phyloP scores from a whole-genome alignment of 208 protist species.

The Leishmania lainsoni region DNA sequence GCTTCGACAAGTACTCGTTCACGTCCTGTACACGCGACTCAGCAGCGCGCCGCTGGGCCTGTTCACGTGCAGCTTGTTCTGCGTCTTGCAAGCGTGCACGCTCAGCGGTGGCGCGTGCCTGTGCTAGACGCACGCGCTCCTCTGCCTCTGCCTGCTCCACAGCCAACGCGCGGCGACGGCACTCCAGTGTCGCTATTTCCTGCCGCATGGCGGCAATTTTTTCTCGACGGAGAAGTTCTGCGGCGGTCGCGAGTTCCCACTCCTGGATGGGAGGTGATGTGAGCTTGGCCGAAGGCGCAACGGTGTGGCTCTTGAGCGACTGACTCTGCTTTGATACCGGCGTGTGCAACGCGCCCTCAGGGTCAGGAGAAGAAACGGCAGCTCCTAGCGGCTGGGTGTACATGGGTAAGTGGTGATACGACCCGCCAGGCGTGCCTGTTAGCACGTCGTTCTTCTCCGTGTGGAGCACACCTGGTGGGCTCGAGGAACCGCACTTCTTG shows the following conservation, averaged over 20 bases:
- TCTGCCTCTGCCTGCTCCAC: conserved; percentile 45
- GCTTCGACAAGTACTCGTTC: conserved; percentile 32
- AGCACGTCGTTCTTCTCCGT: background rate
- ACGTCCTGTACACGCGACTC: conserved; percentile 24
- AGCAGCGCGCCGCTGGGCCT: conserved; percentile 9
- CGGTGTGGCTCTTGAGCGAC: background rate
- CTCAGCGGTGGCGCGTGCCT: conserved; percentile 34
- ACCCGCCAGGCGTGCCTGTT: background rate
- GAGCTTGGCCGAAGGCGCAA: background rate
- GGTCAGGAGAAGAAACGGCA: background rate
- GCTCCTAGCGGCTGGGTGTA: background rate
- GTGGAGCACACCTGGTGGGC: background rate
- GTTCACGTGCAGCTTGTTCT: conserved; percentile 11
- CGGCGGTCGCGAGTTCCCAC: conserved; percentile 12
- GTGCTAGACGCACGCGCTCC: conserved; percentile 35
- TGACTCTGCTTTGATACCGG: background rate
- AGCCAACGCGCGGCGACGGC: conserved; percentile 26
- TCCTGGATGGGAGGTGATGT: background rate
- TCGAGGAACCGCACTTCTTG: background rate
- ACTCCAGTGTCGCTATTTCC: conserved; percentile 36
- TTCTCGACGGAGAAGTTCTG: conserved; percentile 37
- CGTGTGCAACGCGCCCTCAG: background rate
- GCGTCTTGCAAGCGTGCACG: conserved; percentile 27
- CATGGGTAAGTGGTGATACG: background rate
- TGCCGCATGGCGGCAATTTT: conserved; percentile 38